Percentiles rank a stretch among this genome's conserved stretches.
Evolutionary conservation across 495 filamentous ascomycete genomes (phyloP).

Genomic region (Tetracladium marchalianum): DNA sequence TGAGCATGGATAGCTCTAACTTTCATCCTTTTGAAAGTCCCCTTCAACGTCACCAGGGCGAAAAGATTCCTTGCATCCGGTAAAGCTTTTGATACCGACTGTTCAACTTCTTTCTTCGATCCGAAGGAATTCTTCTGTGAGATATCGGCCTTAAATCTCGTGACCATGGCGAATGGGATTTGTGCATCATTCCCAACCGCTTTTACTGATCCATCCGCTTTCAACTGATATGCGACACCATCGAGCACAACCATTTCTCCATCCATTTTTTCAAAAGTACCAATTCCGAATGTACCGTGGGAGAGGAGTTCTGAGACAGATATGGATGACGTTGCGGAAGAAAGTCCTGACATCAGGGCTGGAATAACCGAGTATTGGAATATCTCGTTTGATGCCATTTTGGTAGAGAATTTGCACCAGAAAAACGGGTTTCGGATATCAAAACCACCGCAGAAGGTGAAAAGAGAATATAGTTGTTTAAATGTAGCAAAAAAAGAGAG

Average conservation of each 20-base stretch:
- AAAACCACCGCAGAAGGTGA: no score
- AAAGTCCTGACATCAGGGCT: conserved; percentile 42
- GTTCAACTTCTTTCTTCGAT: conserved; percentile 27
- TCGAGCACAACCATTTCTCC: conserved; percentile 45
- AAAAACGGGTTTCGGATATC: no score
- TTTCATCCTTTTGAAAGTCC: conserved; percentile 25
- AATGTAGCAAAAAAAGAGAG: no score
- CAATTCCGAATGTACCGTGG: conserved; percentile 41
- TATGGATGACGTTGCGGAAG: conserved; percentile 24
- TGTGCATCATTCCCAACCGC: conserved; percentile 20
- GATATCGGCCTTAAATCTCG: conserved; percentile 25
- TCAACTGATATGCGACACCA: conserved; percentile 36
- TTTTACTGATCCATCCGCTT: conserved; percentile 25
- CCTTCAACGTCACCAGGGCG: conserved; percentile 28
- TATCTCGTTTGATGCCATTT: conserved; percentile 31
- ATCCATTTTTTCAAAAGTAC: conserved; percentile 37
- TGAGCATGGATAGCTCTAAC: conserved; percentile 30
- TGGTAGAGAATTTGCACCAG: not conserved
- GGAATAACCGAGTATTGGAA: conserved; percentile 42
- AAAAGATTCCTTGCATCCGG: conserved; percentile 30
- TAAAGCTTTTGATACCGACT: conserved; percentile 26
- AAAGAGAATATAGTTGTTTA: no score
- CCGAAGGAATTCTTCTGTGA: conserved; percentile 12
- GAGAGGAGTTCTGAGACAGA: conserved; percentile 25
- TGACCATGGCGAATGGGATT: conserved; percentile 35